These are phyloP conservation scores for Capsicum rhomboideum DNA, from an alignment of 257 asterid species.

Conservation along the genomic window DNA sequence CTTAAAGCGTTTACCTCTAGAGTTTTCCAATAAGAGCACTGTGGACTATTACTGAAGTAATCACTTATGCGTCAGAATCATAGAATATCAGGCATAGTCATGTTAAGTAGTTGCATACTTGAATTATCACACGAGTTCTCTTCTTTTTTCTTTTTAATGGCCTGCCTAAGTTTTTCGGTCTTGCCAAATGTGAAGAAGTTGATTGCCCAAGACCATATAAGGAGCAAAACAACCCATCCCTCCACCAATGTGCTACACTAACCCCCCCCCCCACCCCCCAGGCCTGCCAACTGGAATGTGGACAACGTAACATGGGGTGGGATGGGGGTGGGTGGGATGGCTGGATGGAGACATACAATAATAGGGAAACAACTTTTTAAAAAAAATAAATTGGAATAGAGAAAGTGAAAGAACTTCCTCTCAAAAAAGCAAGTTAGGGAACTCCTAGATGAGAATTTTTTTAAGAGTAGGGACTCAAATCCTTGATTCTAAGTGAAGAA, in stretches of 20 bases:
- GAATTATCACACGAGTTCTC: neutral
- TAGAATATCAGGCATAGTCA: neutral
- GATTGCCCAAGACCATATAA: neutral
- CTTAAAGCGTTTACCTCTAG: neutral
- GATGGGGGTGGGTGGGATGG: too few relatives aligned
- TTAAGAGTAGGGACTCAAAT: neutral
- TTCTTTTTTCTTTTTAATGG: neutral
- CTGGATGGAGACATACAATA: neutral
- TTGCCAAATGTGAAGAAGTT: neutral
- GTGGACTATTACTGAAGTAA: neutral
- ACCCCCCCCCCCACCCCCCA: neutral
- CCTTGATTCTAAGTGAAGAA: neutral
- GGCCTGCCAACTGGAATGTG: neutral
- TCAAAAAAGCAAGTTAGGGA: neutral
- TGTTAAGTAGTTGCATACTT: neutral
- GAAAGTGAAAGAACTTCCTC: neutral
- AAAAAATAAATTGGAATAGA: neutral
- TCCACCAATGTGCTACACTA: neutral
- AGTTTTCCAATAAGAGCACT: neutral
- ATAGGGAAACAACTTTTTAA: neutral
- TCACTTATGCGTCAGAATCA: neutral
- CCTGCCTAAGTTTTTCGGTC: neutral
- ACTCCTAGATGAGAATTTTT: neutral
- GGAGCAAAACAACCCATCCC: neutral
- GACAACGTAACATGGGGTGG: neutral